Conservation (phyloP, 106 monocot genomes). For the Vanilla planifolia region DNA sequence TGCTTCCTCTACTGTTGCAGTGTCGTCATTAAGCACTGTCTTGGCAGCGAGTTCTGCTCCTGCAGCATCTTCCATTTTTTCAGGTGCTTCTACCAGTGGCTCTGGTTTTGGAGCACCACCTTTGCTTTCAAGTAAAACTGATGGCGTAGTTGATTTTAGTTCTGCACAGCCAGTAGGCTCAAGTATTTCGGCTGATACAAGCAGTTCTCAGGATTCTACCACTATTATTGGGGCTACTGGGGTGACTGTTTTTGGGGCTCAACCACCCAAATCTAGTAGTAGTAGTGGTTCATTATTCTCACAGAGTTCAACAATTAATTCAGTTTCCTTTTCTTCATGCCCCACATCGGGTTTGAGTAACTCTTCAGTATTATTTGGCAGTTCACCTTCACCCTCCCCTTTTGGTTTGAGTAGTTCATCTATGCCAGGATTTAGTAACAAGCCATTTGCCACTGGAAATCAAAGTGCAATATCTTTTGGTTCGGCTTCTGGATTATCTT, state of each 20-base stretch:
- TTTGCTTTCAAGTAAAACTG: constrained; percentile 16
- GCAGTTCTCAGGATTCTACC: constrained; percentile 12
- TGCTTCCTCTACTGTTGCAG: background rate
- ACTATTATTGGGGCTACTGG: constrained; percentile 13
- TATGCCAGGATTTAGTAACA: constrained; percentile 19
- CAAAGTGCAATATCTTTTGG: constrained; percentile 20
- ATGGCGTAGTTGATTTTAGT: constrained; percentile 20
- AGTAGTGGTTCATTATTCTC: constrained; percentile 20
- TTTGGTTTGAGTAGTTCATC: constrained; percentile 18
- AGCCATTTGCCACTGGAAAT: constrained; percentile 26
- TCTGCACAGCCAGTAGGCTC: constrained; percentile 19
- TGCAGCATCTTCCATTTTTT: background rate
- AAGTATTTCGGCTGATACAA: constrained; percentile 11
- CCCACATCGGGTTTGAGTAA: constrained; percentile 10
- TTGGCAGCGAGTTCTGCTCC: constrained; percentile 10
- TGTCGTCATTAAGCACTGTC: constrained; percentile 4
- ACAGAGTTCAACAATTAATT: constrained; percentile 23
- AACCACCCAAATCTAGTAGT: constrained; percentile 29
- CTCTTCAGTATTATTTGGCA: constrained; percentile 6
- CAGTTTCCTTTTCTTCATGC: constrained; percentile 14
- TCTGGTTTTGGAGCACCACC: constrained; percentile 9
- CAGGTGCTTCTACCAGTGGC: constrained; percentile 1
- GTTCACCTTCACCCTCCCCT: constrained; percentile 9
- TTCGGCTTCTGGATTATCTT: constrained; percentile 21
- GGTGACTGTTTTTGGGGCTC: constrained; percentile 23